Conservation (phyloP, 1,284 basidiomycete genomes). For the Ustilago nuda region DNA sequence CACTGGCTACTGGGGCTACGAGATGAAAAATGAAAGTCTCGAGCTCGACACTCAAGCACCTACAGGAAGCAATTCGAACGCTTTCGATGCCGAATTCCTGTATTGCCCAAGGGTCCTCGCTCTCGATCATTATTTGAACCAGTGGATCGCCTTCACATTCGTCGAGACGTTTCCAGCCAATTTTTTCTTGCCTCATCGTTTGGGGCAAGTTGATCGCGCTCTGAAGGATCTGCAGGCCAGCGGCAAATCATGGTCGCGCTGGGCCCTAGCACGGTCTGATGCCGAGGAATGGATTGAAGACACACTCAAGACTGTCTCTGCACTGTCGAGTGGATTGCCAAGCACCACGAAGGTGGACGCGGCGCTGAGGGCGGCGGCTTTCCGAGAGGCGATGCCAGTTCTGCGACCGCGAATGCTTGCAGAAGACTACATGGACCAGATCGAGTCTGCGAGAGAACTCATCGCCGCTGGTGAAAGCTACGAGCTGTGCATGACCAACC, state of each 20-base stretch:
- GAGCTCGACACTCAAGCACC: constrained; percentile 29
- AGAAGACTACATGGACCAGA: constrained; percentile 78
- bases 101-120: constrained; percentile 70
- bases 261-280: constrained; percentile 13
- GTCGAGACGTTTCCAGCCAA: constrained; percentile 1
- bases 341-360: not conserved
- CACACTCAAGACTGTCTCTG: not conserved
- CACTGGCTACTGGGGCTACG: constrained; percentile 73
- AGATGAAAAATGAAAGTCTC: constrained; percentile 73
- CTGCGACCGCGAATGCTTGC: constrained; percentile 47
- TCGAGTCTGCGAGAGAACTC: constrained; percentile 79
- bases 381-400: constrained; percentile 37
- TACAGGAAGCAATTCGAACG: constrained; percentile 1
- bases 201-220: constrained; percentile 14
- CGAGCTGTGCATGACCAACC: constrained; percentile 91
- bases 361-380: constrained; percentile 26
- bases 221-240: constrained; percentile 19
- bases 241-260: constrained; percentile 24
- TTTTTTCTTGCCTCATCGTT: not conserved
- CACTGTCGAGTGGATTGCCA: constrained; percentile 1
- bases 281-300: constrained; percentile 36
- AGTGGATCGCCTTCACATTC: constrained; percentile 71
- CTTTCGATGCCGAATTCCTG: constrained; percentile 69
- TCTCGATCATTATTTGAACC: constrained; percentile 65
- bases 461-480: constrained; percentile 92